phyloP scores from a whole-genome alignment of 306 rosid genomes.

The Senna tora region DNA sequence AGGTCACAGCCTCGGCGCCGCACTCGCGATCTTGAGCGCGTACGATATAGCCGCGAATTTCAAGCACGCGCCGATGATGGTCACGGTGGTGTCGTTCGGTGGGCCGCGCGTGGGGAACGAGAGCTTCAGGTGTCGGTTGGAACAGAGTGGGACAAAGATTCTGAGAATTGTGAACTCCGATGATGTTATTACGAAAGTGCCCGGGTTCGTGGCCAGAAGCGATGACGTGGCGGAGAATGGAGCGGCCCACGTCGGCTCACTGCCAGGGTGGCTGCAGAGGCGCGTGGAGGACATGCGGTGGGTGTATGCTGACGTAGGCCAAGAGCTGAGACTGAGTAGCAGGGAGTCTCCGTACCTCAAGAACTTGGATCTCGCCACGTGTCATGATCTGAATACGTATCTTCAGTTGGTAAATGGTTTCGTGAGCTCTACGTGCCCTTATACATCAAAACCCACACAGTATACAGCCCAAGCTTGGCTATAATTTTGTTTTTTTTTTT shows the following conservation, averaged over 20 bases:
- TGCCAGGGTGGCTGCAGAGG: slow-evolving; percentile 53
- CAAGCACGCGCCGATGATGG: slow-evolving; percentile 47
- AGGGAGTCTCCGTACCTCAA: slow-evolving; percentile 52
- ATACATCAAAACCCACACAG: not conserved
- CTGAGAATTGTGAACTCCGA: slow-evolving; percentile 78
- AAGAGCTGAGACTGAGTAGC: slow-evolving; percentile 67
- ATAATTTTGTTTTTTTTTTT: not conserved
- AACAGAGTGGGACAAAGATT: slow-evolving; percentile 60
- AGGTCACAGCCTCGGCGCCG: slow-evolving; percentile 91
- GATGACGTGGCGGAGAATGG: slow-evolving; percentile 7
- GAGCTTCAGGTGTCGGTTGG: slow-evolving; percentile 53
- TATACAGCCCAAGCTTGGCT: slow-evolving; percentile 30
- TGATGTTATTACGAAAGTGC: slow-evolving; percentile 71
- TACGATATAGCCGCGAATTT: slow-evolving; percentile 58
- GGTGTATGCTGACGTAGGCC: slow-evolving; percentile 80
- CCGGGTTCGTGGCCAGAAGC: slow-evolving; percentile 55
- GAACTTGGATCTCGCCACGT: slow-evolving; percentile 47
- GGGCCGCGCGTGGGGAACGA: slow-evolving; percentile 87
- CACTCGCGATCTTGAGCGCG: slow-evolving; percentile 75
- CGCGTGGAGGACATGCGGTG: slow-evolving; percentile 57
- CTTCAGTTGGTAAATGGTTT: slow-evolving; percentile 46
- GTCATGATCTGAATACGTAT: slow-evolving; percentile 55
- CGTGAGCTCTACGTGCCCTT: slow-evolving; percentile 40
- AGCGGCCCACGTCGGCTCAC: not conserved
- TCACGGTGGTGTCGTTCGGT: slow-evolving; percentile 76